Evolutionary conservation across 345 rosid species (phyloP), one percentile per base, ranked within the genome.

Genomic region (Adansonia digitata): DNA sequence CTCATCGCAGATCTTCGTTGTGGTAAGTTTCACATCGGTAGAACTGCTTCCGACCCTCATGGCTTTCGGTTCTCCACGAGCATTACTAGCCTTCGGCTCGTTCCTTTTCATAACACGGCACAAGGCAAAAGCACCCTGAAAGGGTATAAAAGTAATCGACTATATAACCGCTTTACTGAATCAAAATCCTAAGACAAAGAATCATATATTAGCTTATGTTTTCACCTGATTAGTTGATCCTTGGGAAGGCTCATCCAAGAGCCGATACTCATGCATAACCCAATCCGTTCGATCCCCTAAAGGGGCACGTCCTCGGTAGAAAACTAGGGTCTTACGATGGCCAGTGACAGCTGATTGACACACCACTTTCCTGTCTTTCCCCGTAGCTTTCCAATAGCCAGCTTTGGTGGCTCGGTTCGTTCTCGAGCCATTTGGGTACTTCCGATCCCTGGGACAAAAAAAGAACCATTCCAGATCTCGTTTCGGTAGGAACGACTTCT

Each of bases 341-440:
- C 91, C 95, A 1, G 76, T 80, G 59, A 82, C 74, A 3, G 78
- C 18, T 37, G 94, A 82, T 49, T 85, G 89, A 65, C 94, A 89
- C 27, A 77, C 84, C 20, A 92, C 82, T 85, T 88, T 85, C 66
- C 91, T 69, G 86, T 91, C 94, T 84, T 92, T 94, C 3, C 98
- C 97, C 0, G 97, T 92, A 49, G 98, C 98, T 80, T 94, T 92
- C 98, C 96, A 94, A 70, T 94, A 92, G 45, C 98, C 97, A 59
- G 94, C 87, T 78, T 84, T 88, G 62, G 98, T 94, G 76, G 97
- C 97, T 81, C 97, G 76, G 60, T 94, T 94, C 34, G 95, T 86
- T 78, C 95, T 78, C 5, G 88, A 89, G 26, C 95, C 97, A 74
- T 91, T 94, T 0, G 94, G 95, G 68, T 92, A 90, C 80, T 94